A percentile compares a stretch with the other conserved stretches of the same genome.
These are phyloP conservation scores for Pseudomonodictys pantanalensis DNA, from an alignment of 495 filamentous ascomycete genomes.

Conservation along the genomic window DNA sequence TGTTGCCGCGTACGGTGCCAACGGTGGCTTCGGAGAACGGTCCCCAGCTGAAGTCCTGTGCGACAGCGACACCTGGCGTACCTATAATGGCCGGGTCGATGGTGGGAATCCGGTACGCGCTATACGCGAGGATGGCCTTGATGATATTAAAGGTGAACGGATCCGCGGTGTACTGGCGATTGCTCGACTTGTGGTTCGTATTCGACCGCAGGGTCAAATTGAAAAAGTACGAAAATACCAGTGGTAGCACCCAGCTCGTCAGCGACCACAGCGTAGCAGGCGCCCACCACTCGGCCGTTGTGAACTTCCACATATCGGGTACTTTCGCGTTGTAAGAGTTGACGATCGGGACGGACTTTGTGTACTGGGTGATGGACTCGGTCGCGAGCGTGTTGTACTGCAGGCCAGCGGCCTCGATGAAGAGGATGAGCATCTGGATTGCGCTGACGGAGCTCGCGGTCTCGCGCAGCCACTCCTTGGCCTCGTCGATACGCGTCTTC, in stretches of 20 bases:
- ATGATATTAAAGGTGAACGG: slow-evolving; percentile 84
- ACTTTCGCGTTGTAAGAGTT: slow-evolving; percentile 55
- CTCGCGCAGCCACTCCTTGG: slow-evolving; percentile 50
- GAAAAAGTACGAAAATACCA: slow-evolving; percentile 76
- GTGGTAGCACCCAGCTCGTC: slow-evolving; percentile 67
- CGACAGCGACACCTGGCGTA: slow-evolving; percentile 43
- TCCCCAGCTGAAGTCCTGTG: slow-evolving; percentile 61
- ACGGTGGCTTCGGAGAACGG: slow-evolving; percentile 57
- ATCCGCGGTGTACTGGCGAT: slow-evolving; percentile 60
- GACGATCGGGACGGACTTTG: slow-evolving; percentile 52
- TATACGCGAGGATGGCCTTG: slow-evolving; percentile 74
- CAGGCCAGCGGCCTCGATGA: slow-evolving; percentile 60
- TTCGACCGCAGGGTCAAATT: slow-evolving; percentile 63
- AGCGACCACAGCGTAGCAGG: slow-evolving; percentile 74
- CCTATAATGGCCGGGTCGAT: background rate
- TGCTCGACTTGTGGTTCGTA: slow-evolving; percentile 36
- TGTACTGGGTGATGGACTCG: slow-evolving; percentile 59
- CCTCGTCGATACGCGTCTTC: slow-evolving; percentile 50
- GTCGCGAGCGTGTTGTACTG: slow-evolving; percentile 63
- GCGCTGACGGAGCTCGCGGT: slow-evolving; percentile 48
- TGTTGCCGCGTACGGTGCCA: slow-evolving; percentile 57
- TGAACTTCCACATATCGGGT: slow-evolving; percentile 78
- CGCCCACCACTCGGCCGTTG: slow-evolving; percentile 77
- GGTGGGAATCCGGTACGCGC: slow-evolving; percentile 56
- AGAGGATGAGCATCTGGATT: slow-evolving; percentile 52